These are phyloP conservation scores for Trypanosoma boissoni DNA, from an alignment of 208 protist genomes.

Conservation along the genomic window DNA sequence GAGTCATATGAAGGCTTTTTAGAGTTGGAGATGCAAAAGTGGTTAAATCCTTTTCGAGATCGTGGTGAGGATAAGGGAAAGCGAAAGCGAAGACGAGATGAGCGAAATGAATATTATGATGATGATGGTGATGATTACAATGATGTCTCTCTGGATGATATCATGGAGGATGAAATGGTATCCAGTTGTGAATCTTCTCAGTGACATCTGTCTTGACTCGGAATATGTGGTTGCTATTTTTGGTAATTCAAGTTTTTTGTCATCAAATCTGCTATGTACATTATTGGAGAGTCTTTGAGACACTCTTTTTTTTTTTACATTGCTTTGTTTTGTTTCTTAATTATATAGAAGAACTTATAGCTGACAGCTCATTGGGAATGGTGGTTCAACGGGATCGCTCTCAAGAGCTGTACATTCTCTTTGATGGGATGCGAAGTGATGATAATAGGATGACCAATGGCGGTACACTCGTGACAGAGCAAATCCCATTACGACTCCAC, in stretches of 20 bases:
- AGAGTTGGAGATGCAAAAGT: constrained; percentile 36
- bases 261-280: background rate
- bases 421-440: constrained; percentile 19
- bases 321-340: background rate
- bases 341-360: too few relatives aligned
- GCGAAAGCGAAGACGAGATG: background rate
- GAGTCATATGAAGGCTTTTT: constrained; percentile 24
- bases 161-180: constrained; percentile 9
- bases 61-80: constrained; percentile 10
- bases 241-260: background rate
- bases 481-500: constrained; percentile 9
- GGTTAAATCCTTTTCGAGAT: constrained; percentile 33
- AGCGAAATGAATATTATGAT: constrained; percentile 4
- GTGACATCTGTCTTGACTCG: constrained; percentile 8
- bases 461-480: background rate
- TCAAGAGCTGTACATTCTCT: constrained; percentile 31
- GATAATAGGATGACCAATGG: background rate
- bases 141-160: constrained; percentile 13
- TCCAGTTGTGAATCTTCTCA: constrained; percentile 15
- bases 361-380: too few relatives aligned
- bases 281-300: background rate
- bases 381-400: constrained; percentile 36
- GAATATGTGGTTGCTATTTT: background rate
- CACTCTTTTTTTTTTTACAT: constrained; percentile 1
- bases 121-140: constrained; percentile 17